These are phyloP conservation scores for Russula lepida DNA, from an alignment of 768 basidiomycete genomes.

Conservation along the genomic window DNA sequence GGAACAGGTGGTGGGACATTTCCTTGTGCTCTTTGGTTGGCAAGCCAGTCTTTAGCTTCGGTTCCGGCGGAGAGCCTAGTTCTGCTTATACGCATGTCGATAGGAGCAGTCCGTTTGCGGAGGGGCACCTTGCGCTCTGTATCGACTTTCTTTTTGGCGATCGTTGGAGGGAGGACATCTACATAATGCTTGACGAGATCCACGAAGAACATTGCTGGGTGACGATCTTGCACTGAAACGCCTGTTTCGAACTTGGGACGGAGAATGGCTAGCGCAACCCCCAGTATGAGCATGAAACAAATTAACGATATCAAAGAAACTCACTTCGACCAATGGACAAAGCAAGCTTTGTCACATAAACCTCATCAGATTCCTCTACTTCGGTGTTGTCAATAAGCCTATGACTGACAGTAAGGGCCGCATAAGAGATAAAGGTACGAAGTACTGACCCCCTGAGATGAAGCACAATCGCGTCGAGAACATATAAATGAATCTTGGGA, in stretches of 20 bases:
- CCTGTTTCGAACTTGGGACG: conserved; percentile 77
- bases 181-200: conserved; percentile 75
- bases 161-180: conserved; percentile 68
- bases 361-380: conserved; percentile 63
- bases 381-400: conserved; percentile 66
- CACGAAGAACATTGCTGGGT: conserved; percentile 74
- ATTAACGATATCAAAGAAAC: conserved; percentile 25
- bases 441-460: conserved; percentile 56
- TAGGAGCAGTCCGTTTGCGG: conserved; percentile 77
- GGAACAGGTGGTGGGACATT: conserved; percentile 22
- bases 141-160: conserved; percentile 79
- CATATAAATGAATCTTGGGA: conserved; percentile 72
- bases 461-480: conserved; percentile 67
- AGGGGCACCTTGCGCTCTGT: conserved; percentile 77
- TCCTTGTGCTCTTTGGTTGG: conserved; percentile 42
- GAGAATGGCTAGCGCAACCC: conserved; percentile 49
- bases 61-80: conserved; percentile 63
- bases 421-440: not conserved
- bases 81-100: conserved; percentile 85
- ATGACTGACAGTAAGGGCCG: conserved; percentile 5
- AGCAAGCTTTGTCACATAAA: conserved; percentile 82
- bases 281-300: not conserved
- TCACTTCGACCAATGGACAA: conserved; percentile 80
- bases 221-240: conserved; percentile 84
- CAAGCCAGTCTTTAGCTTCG: conserved; percentile 62